Percentiles rank a stretch among this genome's conserved stretches.
Conservation (phyloP, 345 rosid species). For the Moricandia moricandioides region DNA sequence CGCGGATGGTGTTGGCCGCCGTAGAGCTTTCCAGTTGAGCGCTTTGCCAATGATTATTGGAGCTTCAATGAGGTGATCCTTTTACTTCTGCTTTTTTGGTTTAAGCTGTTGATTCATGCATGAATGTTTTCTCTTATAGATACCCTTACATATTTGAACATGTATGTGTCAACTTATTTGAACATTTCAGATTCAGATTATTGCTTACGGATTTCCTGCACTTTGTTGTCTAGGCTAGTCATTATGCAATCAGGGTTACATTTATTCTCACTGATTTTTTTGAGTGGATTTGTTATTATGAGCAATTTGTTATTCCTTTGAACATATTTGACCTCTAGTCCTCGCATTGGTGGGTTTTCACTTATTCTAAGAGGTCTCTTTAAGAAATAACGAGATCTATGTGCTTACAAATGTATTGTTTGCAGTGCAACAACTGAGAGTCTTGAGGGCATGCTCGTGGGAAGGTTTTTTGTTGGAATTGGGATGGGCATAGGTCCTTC, state of each 20-base stretch:
- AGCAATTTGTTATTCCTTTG: not conserved
- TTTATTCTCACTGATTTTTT: not conserved
- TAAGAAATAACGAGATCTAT: conserved; percentile 19
- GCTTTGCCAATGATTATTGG: conserved; percentile 89
- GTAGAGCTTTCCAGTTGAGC: conserved; percentile 86
- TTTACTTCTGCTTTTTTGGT: not conserved
- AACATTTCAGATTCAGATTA: not conserved
- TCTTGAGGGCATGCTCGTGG: conserved; percentile 90
- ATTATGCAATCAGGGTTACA: conserved; percentile 3
- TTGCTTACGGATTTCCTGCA: conserved; percentile 6
- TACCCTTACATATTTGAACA: not conserved
- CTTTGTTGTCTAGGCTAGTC: conserved; percentile 5
- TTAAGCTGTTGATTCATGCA: not conserved
- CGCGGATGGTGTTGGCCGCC: conserved; percentile 91
- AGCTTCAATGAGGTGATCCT: conserved; percentile 68
- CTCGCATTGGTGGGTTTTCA: not conserved
- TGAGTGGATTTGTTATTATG: not conserved
- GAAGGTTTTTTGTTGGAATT: conserved; percentile 85
- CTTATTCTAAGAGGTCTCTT: not conserved
- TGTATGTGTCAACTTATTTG: not conserved
- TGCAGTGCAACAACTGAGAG: conserved; percentile 76
- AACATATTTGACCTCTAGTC: conserved; percentile 7
- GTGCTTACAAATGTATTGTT: conserved; percentile 21
- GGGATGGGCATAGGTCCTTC: conserved; percentile 95
- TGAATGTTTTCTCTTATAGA: not conserved